Conservation (phyloP, 139 green algal genomes). For the Nannochloris sp. region DNA sequence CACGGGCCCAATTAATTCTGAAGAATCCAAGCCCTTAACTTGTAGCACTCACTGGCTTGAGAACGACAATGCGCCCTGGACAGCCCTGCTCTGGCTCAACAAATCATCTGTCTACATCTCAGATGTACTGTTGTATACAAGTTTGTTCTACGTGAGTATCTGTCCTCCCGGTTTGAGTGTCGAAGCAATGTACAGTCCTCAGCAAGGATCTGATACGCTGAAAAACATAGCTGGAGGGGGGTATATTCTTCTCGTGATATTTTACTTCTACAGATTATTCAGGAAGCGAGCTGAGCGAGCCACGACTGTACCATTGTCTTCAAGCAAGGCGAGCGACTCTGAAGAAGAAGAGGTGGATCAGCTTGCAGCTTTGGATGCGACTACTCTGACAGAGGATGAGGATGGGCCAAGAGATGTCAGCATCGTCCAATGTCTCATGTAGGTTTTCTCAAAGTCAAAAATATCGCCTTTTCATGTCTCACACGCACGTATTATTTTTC, state of each 20-base stretch:
- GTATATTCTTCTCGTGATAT: slow-evolving; percentile 31
- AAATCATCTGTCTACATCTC: too few relatives aligned
- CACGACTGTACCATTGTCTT: slow-evolving; percentile 4
- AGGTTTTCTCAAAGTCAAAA: not conserved
- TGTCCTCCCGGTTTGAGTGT: slow-evolving; percentile 1
- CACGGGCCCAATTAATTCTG: too few relatives aligned
- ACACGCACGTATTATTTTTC: not conserved
- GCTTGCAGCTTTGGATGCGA: not conserved
- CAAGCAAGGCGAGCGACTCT: not conserved
- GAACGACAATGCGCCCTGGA: too few relatives aligned
- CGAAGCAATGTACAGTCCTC: slow-evolving; percentile 23
- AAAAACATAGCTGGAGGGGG: slow-evolving; percentile 33
- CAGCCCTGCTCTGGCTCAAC: too few relatives aligned
- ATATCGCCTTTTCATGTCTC: not conserved
- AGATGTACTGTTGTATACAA: too few relatives aligned
- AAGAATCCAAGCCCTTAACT: too few relatives aligned
- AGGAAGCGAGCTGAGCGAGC: slow-evolving; percentile 12
- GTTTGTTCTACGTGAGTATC: too few relatives aligned
- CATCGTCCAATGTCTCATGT: slow-evolving; percentile 15
- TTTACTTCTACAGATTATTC: slow-evolving; percentile 35
- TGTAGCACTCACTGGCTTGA: too few relatives aligned
- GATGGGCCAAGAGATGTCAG: slow-evolving; percentile 7
- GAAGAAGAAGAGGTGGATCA: slow-evolving; percentile 13
- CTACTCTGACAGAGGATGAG: slow-evolving; percentile 3
- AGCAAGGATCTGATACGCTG: slow-evolving; percentile 23